Conservation (phyloP, 179 eudicot genomes). For the Carnegiea gigantea region DNA sequence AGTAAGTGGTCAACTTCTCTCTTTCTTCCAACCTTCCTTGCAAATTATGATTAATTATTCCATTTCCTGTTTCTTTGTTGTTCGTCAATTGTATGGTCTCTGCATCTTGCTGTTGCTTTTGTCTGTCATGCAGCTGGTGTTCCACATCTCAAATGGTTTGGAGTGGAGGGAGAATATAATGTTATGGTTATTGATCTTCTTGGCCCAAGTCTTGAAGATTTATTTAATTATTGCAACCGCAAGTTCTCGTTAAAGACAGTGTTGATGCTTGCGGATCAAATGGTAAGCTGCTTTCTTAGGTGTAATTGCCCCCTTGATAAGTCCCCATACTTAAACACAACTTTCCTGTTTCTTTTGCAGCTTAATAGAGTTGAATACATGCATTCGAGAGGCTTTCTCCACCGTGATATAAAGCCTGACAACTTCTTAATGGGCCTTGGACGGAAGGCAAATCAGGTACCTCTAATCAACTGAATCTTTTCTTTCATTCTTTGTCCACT, state of each 20-base stretch:
- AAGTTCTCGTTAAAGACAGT: slow-evolving; percentile 62
- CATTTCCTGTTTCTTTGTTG: background rate
- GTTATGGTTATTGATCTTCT: slow-evolving; percentile 80
- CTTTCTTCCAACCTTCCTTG: background rate
- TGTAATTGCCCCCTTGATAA: background rate
- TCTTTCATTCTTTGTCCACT: background rate
- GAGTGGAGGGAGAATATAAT: slow-evolving; percentile 72
- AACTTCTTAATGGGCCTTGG: slow-evolving; percentile 75
- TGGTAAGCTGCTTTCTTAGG: slow-evolving; percentile 38
- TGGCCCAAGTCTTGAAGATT: slow-evolving; percentile 75
- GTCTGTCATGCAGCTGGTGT: slow-evolving; percentile 50
- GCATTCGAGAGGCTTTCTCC: slow-evolving; percentile 71
- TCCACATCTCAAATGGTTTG: slow-evolving; percentile 74
- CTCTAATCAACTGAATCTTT: background rate
- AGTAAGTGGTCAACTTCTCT: slow-evolving; percentile 34
- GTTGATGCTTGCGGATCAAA: slow-evolving; percentile 74
- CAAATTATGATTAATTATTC: no score
- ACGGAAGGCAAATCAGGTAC: slow-evolving; percentile 77
- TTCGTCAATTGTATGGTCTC: background rate
- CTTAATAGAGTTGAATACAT: slow-evolving; percentile 60
- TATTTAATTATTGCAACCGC: slow-evolving; percentile 71
- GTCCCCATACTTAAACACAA: background rate
- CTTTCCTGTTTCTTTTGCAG: slow-evolving; percentile 32
- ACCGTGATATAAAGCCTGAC: slow-evolving; percentile 75
- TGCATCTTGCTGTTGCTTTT: background rate